phyloP scores from a whole-genome alignment of 441 rosid genomes.

The Brassica balearica region DNA sequence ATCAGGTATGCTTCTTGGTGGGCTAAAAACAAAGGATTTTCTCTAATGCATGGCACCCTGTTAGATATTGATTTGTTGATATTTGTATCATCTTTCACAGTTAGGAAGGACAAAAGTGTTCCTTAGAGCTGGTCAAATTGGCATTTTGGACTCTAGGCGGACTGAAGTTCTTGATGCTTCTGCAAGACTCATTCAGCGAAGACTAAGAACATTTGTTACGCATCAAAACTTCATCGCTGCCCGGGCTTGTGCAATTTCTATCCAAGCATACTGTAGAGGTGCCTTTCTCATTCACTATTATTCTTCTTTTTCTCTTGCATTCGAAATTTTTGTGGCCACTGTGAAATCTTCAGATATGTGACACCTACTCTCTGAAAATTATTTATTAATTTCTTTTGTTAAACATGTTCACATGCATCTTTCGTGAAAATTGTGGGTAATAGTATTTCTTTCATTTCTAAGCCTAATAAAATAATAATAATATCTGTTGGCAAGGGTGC shows the following conservation, averaged over 20 bases:
- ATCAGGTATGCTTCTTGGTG: conserved; percentile 10
- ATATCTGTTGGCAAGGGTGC: neutral
- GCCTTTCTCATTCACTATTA: conserved; percentile 2
- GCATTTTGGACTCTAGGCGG: conserved; percentile 9
- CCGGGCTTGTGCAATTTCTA: conserved; percentile 4
- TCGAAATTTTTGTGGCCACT: neutral
- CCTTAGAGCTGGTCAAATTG: conserved; percentile 14
- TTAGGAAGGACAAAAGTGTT: conserved; percentile 2
- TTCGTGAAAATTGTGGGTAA: neutral
- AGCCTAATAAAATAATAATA: neutral
- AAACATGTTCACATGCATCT: neutral
- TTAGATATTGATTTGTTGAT: neutral
- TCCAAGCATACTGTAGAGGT: conserved; percentile 11
- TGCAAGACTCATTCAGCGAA: conserved; percentile 8
- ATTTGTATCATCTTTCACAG: conserved; percentile 10
- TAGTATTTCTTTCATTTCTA: conserved; percentile 1
- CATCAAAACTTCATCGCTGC: conserved; percentile 1
- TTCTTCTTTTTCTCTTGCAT: conserved; percentile 1
- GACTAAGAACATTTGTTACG: conserved; percentile 7
- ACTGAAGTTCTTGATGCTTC: conserved; percentile 2
- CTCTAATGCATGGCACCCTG: neutral
- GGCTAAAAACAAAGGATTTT: neutral
- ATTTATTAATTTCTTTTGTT: neutral
- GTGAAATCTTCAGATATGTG: neutral
- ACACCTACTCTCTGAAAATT: neutral